Base-by-base conservation (phyloP, 2,329 filamentous ascomycete species). In the Claviceps citrina region DNA sequence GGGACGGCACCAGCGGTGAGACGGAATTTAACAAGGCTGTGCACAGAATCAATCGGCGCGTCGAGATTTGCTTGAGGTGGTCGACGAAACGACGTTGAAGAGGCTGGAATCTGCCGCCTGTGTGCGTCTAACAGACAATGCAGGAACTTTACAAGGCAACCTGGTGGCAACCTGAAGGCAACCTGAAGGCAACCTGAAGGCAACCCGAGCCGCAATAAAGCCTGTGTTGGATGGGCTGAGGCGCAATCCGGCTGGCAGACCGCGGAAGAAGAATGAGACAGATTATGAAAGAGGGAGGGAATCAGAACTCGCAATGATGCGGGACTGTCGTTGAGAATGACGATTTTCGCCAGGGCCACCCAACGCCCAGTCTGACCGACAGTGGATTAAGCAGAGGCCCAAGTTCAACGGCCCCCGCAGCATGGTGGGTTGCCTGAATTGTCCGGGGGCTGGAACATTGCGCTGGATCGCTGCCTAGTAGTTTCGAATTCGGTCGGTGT, bases 271-370 rank as follows among this genome's bases (percentile, higher is more conserved):
- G 15, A 24, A 34, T 9, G 15, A 12, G 33, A 26, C n/a, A 5
- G 24, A 18, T 35, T 25, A 26, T 18, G 33, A 24, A 18, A 13
- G 22, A 26, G 22, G 18, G 33, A 18, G 22, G 10, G 33, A 26
- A 18, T n/a, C n/a, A n/a, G n/a, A 26, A 13, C 16, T 26, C 20
- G 13, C 22, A 24, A 7, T 12, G 15, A 34, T 34, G 7, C 19
- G 15, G 9, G 12, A 4, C 5, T 13, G 25, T 12, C 31, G 38
- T 39, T 37, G 32, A 39, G 37, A 44, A 46, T 44, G 44, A 44
- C 44, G 39, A 42, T 40, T 40, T 44, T 39, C 41, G 39, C 39
- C 42, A 42, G 44, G 36, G 36, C 41, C 38, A 43, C 41, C 22
- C 22, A 24, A n/a, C n/a, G n/a, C 27, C 39, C 20, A 28, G 31